Evolutionary conservation across 2,329 filamentous ascomycete species (phyloP), one percentile per base, ranked within the genome.

Genomic region (Leptographium procerum): DNA sequence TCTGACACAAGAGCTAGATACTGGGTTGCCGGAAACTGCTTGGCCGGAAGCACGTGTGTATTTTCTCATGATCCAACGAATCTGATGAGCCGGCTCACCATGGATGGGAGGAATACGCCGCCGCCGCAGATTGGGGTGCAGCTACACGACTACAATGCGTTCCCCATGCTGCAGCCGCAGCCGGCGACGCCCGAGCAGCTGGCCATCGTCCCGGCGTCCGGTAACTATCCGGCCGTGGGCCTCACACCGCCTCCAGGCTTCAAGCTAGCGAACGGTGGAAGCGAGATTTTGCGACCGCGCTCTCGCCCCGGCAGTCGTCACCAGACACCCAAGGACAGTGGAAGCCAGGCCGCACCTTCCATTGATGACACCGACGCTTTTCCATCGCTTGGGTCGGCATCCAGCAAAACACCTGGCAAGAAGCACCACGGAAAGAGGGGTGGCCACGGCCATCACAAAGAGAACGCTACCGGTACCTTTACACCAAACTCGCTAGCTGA

Each of bases 311-410:
- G 84, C 61, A 97, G 92, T 69, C 85, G 91, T 40, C 88, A 91
- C 66, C 87, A 88, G 79, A 57, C 61, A 55, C 76, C 77, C 66
- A 71, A 70, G 24, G 79, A 77, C 24, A 52, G 26, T 16, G 22
- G 33, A 50, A 60, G 83, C 31, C 83, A 84, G 34, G 78, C 83
- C 28, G 87, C 88, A 16, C 87, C 88, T 33, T 84, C 89, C 24
- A 85, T 96, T 28, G 91, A 97, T 68, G 94, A 99, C 67, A 92
- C 89, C 24, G 94, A 99, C 67, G 94, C 92, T 0, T 99, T 99
- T 66, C 94, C 94, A 9, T 89, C 88, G 10, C 80, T 99, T 3
- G 89, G 90, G 7, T 89, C 90, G 40, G 87, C 83, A 55, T 81
- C 81, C 24, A 75, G 80, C 29, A 94, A 94, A 10, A 70, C 83